Conservation (phyloP, 495 filamentous ascomycete species). For the Talaromyces proteolyticus region DNA sequence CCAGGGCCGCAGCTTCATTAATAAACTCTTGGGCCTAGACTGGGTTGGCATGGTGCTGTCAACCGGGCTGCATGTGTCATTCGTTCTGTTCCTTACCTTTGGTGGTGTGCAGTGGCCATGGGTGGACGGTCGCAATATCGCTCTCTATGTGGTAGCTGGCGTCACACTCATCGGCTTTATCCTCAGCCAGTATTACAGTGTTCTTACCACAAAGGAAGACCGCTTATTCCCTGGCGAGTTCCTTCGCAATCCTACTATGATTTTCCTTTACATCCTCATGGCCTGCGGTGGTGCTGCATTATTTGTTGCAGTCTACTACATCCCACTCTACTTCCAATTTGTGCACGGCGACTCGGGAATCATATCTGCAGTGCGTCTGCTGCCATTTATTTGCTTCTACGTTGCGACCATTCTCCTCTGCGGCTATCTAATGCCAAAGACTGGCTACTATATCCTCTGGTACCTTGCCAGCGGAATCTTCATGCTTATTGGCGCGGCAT, state of each 20-base stretch:
- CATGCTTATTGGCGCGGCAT: constrained; percentile 39
- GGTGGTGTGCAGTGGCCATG: constrained; percentile 44
- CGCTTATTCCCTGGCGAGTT: not conserved
- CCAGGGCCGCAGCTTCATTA: constrained; percentile 13
- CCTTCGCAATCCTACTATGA: not conserved
- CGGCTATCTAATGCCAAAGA: constrained; percentile 14
- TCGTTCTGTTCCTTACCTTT: constrained; percentile 25
- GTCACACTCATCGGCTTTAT: constrained; percentile 9
- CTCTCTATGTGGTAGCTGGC: constrained; percentile 39
- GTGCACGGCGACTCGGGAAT: constrained; percentile 24
- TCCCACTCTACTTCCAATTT: constrained; percentile 46
- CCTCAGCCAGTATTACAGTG: not conserved
- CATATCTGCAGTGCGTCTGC: constrained; percentile 29
- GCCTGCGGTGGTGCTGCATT: not conserved
- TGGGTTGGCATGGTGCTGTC: constrained; percentile 20
- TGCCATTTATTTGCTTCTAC: constrained; percentile 16
- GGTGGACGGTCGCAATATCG: constrained; percentile 43
- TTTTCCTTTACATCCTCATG: not conserved
- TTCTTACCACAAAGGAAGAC: not conserved
- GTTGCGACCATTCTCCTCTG: constrained; percentile 28
- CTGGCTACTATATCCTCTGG: constrained; percentile 53
- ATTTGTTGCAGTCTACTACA: constrained; percentile 27
- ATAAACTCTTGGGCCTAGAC: constrained; percentile 32
- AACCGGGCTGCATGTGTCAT: constrained; percentile 13
- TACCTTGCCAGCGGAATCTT: constrained; percentile 45